Base-by-base conservation (phyloP, 179 eudicot species). In the Spinacia oleracea region DNA sequence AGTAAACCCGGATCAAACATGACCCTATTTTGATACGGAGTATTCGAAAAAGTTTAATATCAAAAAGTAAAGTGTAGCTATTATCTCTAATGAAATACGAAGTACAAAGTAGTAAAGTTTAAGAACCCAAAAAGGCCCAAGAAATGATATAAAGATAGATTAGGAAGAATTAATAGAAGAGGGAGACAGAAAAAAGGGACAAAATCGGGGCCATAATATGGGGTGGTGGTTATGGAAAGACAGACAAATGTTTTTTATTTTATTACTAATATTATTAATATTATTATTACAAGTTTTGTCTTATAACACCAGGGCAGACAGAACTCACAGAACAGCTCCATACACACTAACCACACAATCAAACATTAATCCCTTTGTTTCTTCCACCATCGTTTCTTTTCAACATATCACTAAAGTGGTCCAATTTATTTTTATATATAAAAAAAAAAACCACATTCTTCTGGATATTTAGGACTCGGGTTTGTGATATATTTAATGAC, bases 191-290 rank as follows among this genome's bases (percentile, higher is more conserved):
- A n/a, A 42, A 45, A 59, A 58, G 83, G 34, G 74, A 69, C 70
- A 75, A 75, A 80, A 43, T 76, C 63, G 53, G 62, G 83, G 48
- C 74, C 83, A 80, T 75, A 45, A 80, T 68, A 18, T 75, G 23
- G 69, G 83, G 79, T 76, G 76, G 79, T 75, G 76, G 73, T 73
- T 53, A 46, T 69, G 64, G 64, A 81, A 48, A 43, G 63, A 69
- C 64, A 75, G 60, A 68, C 78, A 66, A 63, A 73, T 64, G 40
- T 40, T 80, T 74, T 43, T 73, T n/a, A n/a, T n/a, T n/a, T n/a
- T n/a, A n/a, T n/a, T n/a, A n/a, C n/a, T n/a, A n/a, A n/a, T n/a
- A n/a, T n/a, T n/a, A n/a, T n/a, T n/a, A n/a, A n/a, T n/a, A n/a
- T n/a, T n/a, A n/a, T 74, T 27, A 74, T 20, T 65, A 23, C 29